These are phyloP conservation scores for Aureobasidium sp. DNA, from an alignment of 2,329 filamentous ascomycete genomes.

Conservation along the genomic window DNA sequence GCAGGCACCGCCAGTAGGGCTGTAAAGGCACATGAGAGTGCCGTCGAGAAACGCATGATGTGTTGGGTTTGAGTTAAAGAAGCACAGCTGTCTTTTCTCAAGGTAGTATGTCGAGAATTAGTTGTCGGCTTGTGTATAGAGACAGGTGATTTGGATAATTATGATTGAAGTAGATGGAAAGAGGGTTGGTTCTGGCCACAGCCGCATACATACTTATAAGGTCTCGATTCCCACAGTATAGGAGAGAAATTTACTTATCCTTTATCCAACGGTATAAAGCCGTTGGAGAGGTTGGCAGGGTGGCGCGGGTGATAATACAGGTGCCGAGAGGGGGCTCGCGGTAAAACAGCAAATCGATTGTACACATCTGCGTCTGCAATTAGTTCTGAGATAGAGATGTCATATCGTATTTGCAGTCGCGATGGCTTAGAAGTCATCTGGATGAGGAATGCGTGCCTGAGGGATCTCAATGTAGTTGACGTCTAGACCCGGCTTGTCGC, in stretches of 20 bases:
- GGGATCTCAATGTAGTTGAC: background rate
- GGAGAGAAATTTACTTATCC: conserved; percentile 10
- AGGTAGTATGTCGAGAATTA: background rate
- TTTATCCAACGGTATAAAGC: conserved; percentile 12
- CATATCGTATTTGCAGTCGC: background rate
- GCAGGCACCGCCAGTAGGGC: conserved; percentile 13
- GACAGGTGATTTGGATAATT: background rate
- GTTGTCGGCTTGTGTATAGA: background rate
- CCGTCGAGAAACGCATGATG: conserved; percentile 13
- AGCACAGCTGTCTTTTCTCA: background rate
- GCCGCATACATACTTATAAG: conserved; percentile 10
- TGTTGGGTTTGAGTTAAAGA: background rate
- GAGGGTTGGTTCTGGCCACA: background rate
- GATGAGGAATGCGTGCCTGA: background rate
- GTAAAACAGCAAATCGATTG: background rate
- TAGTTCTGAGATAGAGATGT: background rate
- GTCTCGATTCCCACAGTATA: background rate
- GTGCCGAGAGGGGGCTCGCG: conserved; percentile 10
- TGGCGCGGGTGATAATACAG: conserved; percentile 14
- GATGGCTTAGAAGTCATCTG: background rate
- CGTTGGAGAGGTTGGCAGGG: conserved; percentile 15
- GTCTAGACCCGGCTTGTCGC: background rate
- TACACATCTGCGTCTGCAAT: background rate
- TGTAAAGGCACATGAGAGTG: conserved; percentile 10
- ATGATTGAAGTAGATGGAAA: background rate